phyloP scores from a whole-genome alignment of 106 monocot species.

The Dendrobium nobile region DNA sequence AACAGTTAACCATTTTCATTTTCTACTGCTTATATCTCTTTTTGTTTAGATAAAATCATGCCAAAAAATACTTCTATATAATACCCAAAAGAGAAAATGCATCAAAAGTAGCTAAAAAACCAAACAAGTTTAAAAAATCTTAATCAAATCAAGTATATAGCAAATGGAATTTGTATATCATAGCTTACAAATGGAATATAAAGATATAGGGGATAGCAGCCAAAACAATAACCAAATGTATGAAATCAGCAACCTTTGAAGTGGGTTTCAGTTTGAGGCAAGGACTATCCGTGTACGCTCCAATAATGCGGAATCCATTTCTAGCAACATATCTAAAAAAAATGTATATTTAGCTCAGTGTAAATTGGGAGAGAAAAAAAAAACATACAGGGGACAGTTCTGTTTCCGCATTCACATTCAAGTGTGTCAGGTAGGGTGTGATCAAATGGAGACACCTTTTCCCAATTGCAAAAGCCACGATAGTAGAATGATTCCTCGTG shows the following conservation, averaged over 20 bases:
- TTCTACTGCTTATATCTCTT: not conserved
- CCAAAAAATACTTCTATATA: not conserved
- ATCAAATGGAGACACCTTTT: conserved; percentile 36
- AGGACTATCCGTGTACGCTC: conserved; percentile 96
- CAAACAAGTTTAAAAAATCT: not conserved
- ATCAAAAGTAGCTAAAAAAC: not conserved
- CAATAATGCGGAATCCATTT: conserved; percentile 91
- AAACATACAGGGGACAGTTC: not conserved
- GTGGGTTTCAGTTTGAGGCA: conserved; percentile 89
- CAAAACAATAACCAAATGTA: not conserved
- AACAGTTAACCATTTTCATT: not conserved
- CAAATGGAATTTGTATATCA: not conserved
- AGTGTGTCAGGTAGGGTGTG: not conserved
- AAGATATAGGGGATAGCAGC: not conserved
- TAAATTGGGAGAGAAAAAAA: not conserved
- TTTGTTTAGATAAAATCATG: not conserved
- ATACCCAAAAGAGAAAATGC: not conserved
- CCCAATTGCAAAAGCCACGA: conserved; percentile 92
- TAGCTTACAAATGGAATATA: no score
- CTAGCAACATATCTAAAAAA: conserved; percentile 65
- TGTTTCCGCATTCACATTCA: not conserved
- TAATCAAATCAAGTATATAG: not conserved
- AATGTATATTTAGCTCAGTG: not conserved
- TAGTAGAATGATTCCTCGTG: conserved; percentile 85
- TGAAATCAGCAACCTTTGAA: conserved; percentile 52